Evolutionary conservation across 169 alveolate genomes (phyloP).

Genomic region (Plasmodium knowlesi): DNA sequence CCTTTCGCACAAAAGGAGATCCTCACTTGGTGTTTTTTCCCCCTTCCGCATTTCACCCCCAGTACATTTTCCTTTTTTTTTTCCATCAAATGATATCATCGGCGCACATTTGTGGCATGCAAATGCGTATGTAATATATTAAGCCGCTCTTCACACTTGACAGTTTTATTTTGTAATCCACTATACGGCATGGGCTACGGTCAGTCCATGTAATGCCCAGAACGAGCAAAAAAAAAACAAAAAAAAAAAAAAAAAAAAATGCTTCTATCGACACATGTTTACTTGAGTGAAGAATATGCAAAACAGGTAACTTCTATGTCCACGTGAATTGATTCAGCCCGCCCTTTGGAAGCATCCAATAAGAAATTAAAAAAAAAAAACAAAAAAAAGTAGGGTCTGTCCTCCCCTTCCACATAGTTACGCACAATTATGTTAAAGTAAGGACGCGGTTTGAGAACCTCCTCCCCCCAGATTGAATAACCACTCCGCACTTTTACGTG

Average conservation of each 20-base stretch:
- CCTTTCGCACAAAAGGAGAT: background rate
- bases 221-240: background rate
- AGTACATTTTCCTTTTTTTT: background rate
- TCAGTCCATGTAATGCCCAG: background rate
- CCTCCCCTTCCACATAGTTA: background rate
- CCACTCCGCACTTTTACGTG: background rate
- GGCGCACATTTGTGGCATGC: background rate
- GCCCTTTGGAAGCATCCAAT: background rate
- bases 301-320: background rate
- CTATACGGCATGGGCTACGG: background rate
- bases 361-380: background rate
- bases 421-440: background rate
- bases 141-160: background rate
- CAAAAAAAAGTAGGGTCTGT: background rate
- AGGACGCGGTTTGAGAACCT: background rate
- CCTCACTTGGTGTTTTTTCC: background rate
- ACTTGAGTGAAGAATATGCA: background rate
- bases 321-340: background rate
- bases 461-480: background rate
- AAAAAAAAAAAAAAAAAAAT: slow-evolving; percentile 1
- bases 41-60: background rate
- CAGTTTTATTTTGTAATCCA: background rate
- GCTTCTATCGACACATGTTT: background rate
- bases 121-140: background rate
- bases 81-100: background rate